Conservation (phyloP, 176 grass and related monocot species). For the Miscanthus lutarioriparius region DNA sequence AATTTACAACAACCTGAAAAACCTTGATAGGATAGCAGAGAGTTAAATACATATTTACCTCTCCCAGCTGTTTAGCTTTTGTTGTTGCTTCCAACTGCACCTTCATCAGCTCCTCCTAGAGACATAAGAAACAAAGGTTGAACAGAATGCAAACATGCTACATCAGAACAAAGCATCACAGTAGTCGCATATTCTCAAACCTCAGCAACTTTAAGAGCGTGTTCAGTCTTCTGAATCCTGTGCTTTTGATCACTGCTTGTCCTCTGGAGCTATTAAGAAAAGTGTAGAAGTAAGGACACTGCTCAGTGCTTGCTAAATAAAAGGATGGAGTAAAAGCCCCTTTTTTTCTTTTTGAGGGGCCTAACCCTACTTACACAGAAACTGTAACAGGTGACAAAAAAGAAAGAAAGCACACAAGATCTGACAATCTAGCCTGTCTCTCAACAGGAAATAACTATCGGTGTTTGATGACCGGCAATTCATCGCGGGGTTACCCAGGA, state of each 20-base stretch:
- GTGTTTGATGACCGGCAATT: no score
- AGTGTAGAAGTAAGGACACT: constrained; percentile 28
- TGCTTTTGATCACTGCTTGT: constrained; percentile 69
- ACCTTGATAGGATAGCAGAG: constrained; percentile 14
- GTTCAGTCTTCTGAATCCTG: constrained; percentile 87
- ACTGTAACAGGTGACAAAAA: constrained; percentile 4
- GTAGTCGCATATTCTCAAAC: constrained; percentile 43
- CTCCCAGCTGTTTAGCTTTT: constrained; percentile 63
- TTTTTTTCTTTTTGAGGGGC: neutral
- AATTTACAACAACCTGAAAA: neutral
- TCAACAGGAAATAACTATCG: neutral
- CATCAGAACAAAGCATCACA: constrained; percentile 19
- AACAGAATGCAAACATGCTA: constrained; percentile 26
- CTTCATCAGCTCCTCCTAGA: constrained; percentile 87
- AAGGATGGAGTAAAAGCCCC: neutral
- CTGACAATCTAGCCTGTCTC: neutral
- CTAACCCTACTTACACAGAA: constrained; percentile 12
- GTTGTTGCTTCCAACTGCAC: constrained; percentile 67
- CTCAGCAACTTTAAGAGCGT: constrained; percentile 82
- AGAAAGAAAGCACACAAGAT: neutral
- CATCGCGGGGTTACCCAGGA: no score
- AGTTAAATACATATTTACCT: constrained; percentile 56
- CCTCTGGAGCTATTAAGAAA: constrained; percentile 72
- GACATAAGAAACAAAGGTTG: constrained; percentile 39
- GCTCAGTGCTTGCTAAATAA: neutral